Percentiles rank a stretch among this genome's conserved stretches.
Evolutionary conservation across 192 early-diverging fungal species (phyloP).

Genomic region (Coemansia sp.): DNA sequence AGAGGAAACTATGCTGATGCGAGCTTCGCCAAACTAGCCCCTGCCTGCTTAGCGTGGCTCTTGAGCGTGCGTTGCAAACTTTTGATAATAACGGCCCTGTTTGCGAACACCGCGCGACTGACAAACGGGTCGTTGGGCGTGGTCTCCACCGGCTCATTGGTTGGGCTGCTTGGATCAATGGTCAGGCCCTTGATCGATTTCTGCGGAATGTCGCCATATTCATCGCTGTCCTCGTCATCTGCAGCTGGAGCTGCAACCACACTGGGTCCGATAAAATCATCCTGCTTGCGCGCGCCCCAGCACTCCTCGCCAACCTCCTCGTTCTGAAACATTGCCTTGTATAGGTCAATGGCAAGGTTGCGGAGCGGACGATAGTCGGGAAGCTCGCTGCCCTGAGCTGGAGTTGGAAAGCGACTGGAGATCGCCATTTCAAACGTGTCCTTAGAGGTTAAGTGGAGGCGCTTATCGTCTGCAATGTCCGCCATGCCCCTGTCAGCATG

Average conservation of each 20-base stretch:
- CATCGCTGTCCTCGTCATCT: slow-evolving; percentile 19
- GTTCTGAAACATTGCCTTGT: background rate
- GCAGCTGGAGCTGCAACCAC: too few relatives aligned
- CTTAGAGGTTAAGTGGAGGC: background rate
- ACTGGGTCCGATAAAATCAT: background rate
- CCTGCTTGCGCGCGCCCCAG: background rate
- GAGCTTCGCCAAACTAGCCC: too few relatives aligned
- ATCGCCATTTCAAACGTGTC: background rate
- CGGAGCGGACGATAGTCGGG: background rate
- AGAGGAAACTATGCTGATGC: too few relatives aligned
- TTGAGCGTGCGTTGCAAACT: too few relatives aligned
- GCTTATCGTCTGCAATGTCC: background rate
- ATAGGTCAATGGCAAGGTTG: background rate
- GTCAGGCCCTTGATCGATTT: too few relatives aligned
- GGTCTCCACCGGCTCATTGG: too few relatives aligned
- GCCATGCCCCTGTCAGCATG: background rate
- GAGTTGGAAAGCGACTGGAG: background rate
- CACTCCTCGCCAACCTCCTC: background rate
- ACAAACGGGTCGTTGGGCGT: too few relatives aligned
- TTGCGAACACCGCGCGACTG: too few relatives aligned
- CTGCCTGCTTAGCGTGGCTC: too few relatives aligned
- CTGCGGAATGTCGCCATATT: slow-evolving; percentile 41
- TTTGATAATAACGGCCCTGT: too few relatives aligned
- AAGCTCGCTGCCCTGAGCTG: background rate
- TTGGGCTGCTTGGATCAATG: too few relatives aligned